Conservation (phyloP, 768 basidiomycete species). For the Tricholoma hemisulphureum region DNA sequence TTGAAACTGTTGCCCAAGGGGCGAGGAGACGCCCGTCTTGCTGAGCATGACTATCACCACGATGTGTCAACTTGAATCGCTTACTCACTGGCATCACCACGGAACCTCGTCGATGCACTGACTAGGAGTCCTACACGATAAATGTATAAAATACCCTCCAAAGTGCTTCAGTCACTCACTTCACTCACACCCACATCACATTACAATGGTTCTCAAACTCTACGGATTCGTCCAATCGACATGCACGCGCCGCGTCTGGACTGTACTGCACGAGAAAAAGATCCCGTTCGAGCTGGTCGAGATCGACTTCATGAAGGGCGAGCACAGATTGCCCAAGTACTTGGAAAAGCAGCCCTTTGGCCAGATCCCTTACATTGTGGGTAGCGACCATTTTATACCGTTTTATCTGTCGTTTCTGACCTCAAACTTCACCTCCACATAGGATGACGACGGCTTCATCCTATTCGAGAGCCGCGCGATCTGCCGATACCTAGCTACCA, state of each 20-base stretch:
- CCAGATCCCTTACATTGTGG: constrained; percentile 13
- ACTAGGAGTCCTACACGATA: too few species aligned
- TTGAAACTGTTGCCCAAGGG: too few species aligned
- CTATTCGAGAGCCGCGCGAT: constrained; percentile 58
- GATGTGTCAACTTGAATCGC: too few species aligned
- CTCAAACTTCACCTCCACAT: background rate
- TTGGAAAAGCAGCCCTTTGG: constrained; percentile 13
- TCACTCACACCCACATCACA: too few species aligned
- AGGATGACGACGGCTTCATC: constrained; percentile 36
- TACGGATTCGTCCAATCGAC: constrained; percentile 11
- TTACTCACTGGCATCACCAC: too few species aligned
- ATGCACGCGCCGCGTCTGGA: constrained; percentile 13
- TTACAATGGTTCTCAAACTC: constrained; percentile 14
- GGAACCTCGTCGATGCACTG: too few species aligned
- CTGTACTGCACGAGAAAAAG: constrained; percentile 14
- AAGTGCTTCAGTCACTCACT: too few species aligned
- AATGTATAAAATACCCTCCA: too few species aligned
- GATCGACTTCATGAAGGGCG: constrained; percentile 8
- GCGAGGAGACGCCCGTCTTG: too few species aligned
- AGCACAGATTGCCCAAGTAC: constrained; percentile 9
- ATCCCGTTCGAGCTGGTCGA: constrained; percentile 14
- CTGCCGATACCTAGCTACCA: constrained; percentile 47
- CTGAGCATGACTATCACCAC: too few species aligned
- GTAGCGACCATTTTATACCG: background rate
- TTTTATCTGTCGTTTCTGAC: too few species aligned